Base-by-base conservation (phyloP, 208 protist species). In the Leishmania tarentolae region DNA sequence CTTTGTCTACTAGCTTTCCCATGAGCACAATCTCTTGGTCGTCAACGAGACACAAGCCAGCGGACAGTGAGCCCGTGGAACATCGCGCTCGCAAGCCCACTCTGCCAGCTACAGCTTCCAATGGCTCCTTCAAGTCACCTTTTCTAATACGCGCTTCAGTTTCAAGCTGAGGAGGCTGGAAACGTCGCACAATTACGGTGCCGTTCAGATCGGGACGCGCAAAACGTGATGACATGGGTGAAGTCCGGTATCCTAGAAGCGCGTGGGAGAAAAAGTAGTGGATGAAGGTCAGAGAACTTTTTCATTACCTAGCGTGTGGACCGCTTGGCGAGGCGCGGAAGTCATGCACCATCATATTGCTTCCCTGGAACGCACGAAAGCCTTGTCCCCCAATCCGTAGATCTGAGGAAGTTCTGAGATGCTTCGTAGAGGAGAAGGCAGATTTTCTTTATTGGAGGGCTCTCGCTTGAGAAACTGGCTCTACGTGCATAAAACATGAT, bases 21-120 rank as follows among this genome's bases (percentile, higher is more conserved):
- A 92, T 85, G n/a, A 96, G n/a, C 44, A 78, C 44, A 65, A 96
- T 68, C n/a, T 87, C 90, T 68, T 92, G 89, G 4, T 85, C 85
- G 69, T 96, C 89, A 13, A 94, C 90, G 57, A 94, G 53, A 42
- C 69, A 84, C 35, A 90, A 63, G 31, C 77, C 77, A 5, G 59
- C 61, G 8, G 77, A 46, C 15, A 47, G 11, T 21, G 52, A 44
- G 28, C 71, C 61, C 37, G 81, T 82, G 24, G 71, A 61, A 6
- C 35, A n/a, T 3, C 59, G 17, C 21, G 53, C 56, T 24, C 80
- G 72, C 50, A 96, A 75, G 57, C 88, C 89, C 40, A 96, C 68
- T 42, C 90, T 84, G 15, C 37, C 31, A 0, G 90, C 91, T 24
- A 94, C 73, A 53, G 82, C 82, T 8, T 78, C 73, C 59, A 96